A percentile compares a stretch with the other conserved stretches of the same genome.
These are phyloP conservation scores for Lasiosphaeriaceae sp. DNA, from an alignment of 495 filamentous ascomycete species.

Conservation along the genomic window DNA sequence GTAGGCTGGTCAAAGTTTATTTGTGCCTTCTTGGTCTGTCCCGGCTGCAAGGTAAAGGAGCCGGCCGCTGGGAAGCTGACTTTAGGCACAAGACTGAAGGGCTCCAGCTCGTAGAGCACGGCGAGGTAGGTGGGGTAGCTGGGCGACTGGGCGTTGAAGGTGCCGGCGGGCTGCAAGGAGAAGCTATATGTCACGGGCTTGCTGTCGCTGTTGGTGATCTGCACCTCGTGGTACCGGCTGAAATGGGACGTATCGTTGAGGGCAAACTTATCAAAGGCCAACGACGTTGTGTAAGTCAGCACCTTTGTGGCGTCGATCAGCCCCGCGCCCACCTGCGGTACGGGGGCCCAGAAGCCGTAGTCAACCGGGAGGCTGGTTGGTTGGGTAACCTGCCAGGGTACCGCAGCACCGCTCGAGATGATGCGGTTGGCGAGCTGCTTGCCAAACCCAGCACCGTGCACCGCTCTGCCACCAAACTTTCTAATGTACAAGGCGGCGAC, in stretches of 20 bases:
- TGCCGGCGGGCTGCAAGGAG: constrained; percentile 18
- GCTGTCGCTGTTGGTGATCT: constrained; percentile 39
- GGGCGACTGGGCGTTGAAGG: constrained; percentile 10
- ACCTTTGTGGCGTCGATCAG: constrained; percentile 44
- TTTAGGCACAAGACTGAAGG: constrained; percentile 6
- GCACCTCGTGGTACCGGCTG: constrained; percentile 27
- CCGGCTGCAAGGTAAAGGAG: constrained; percentile 11
- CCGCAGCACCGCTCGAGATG: constrained; percentile 34
- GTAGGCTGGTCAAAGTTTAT: constrained; percentile 26
- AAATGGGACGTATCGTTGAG: constrained; percentile 45
- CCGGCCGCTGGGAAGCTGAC: constrained; percentile 9
- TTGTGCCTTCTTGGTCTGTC: constrained; percentile 23
- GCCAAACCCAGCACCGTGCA: constrained; percentile 32
- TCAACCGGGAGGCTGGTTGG: constrained; percentile 18
- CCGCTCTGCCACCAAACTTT: constrained; percentile 28
- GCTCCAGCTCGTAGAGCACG: background rate
- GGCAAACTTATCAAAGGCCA: constrained; percentile 34
- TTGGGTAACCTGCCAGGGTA: constrained; percentile 40
- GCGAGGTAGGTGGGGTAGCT: constrained; percentile 3
- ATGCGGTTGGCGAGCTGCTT: constrained; percentile 35
- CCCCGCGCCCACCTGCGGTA: constrained; percentile 45
- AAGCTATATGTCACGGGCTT: constrained; percentile 33
- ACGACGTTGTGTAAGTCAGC: constrained; percentile 34
- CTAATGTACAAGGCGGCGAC: constrained; percentile 42
- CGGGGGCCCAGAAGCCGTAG: constrained; percentile 31